Evolutionary conservation across 768 basidiomycete genomes (phyloP).

Genomic region (Mycena maculata): DNA sequence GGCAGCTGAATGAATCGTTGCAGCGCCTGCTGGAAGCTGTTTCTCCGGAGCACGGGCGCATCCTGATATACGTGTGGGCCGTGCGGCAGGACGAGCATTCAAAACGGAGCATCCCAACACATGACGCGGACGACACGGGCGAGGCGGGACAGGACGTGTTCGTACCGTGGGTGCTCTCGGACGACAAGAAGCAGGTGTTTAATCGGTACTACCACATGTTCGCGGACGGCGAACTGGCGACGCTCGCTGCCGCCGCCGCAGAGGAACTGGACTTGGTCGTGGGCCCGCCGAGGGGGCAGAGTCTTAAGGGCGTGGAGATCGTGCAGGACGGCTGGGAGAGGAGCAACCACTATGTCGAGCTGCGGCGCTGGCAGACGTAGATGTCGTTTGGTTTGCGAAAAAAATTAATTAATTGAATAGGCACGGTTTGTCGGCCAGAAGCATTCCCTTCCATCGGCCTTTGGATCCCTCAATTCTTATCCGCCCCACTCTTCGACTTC

Average conservation of each 20-base stretch:
- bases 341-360: slow-evolving; percentile 89
- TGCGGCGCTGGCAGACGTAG: slow-evolving; percentile 66
- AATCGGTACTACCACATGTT: slow-evolving; percentile 99
- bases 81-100: slow-evolving; percentile 91
- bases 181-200: slow-evolving; percentile 57
- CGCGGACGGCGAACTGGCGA: slow-evolving; percentile 77
- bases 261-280: slow-evolving; percentile 64
- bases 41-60: slow-evolving; percentile 75
- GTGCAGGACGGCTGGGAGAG: slow-evolving; percentile 86
- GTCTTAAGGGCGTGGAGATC: slow-evolving; percentile 67
- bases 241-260: slow-evolving; percentile 74
- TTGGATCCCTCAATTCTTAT: too few relatives aligned
- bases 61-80: slow-evolving; percentile 97
- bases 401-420: too few relatives aligned
- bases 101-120: slow-evolving; percentile 70
- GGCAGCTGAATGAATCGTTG: neutral
- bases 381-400: too few relatives aligned
- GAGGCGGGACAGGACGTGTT: slow-evolving; percentile 80
- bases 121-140: slow-evolving; percentile 37
- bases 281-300: slow-evolving; percentile 44
- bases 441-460: too few relatives aligned
- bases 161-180: slow-evolving; percentile 86
- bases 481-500: too few relatives aligned
- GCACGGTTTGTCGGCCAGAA: too few relatives aligned
- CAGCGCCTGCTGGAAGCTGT: slow-evolving; percentile 76